These are phyloP conservation scores for Suillus plorans DNA, from an alignment of 768 basidiomycete genomes.

Conservation along the genomic window DNA sequence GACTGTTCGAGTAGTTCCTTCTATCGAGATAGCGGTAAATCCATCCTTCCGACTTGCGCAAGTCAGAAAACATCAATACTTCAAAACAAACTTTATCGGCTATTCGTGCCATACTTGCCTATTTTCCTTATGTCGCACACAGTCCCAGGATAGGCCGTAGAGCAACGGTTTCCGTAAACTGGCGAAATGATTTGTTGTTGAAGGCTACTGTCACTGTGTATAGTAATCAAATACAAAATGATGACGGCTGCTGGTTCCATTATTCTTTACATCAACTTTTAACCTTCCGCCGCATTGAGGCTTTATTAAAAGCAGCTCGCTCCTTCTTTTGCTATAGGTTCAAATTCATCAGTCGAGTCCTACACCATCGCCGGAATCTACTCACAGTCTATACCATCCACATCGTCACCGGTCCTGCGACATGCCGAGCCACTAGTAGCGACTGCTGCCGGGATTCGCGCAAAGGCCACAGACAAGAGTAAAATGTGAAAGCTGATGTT, in stretches of 20 bases:
- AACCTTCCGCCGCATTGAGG: neutral
- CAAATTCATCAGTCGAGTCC: neutral
- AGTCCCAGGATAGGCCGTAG: too few relatives aligned
- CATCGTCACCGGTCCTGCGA: fast-evolving
- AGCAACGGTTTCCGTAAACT: neutral
- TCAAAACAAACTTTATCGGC: too few relatives aligned
- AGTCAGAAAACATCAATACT: too few relatives aligned
- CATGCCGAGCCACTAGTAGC: neutral
- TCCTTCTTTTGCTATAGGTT: neutral
- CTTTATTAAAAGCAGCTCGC: neutral
- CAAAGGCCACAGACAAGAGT: neutral
- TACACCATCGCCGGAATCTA: neutral
- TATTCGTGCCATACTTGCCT: too few relatives aligned
- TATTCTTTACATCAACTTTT: neutral
- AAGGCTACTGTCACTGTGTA: neutral
- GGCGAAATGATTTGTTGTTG: neutral
- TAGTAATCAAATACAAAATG: neutral
- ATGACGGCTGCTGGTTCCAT: neutral
- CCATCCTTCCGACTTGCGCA: too few relatives aligned
- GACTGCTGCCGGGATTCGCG: neutral
- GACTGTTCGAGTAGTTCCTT: too few relatives aligned
- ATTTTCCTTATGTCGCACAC: too few relatives aligned
- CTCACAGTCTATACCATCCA: neutral
- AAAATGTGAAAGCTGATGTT: neutral
- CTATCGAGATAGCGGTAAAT: too few relatives aligned